Percentiles rank a stretch among this genome's conserved stretches.
These are phyloP conservation scores for Sporothrix pallida DNA, from an alignment of 2,329 filamentous ascomycete species.

Conservation along the genomic window DNA sequence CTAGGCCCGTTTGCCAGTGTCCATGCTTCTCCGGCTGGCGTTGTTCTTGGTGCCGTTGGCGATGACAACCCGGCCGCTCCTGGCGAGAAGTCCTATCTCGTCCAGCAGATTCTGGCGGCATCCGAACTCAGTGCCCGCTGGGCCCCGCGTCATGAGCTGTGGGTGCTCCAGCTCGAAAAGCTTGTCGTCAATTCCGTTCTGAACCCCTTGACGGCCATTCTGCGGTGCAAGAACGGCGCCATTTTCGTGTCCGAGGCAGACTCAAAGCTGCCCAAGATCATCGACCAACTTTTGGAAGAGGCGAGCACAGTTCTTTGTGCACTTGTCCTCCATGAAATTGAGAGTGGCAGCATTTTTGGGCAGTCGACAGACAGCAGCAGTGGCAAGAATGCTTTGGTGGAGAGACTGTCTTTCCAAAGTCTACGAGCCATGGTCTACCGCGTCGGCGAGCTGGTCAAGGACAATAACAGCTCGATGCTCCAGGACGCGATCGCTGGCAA, in stretches of 20 bases:
- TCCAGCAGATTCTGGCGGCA: slow-evolving; percentile 50
- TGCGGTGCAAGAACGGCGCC: slow-evolving; percentile 78
- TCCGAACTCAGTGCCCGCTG: slow-evolving; percentile 51
- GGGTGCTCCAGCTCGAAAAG: slow-evolving; percentile 79
- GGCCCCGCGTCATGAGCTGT: slow-evolving; percentile 54
- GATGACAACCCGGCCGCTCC: background rate
- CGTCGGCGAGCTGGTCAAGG: slow-evolving; percentile 55
- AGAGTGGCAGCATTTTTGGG: slow-evolving; percentile 49
- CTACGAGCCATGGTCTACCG: slow-evolving; percentile 55
- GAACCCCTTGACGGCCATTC: slow-evolving; percentile 82
- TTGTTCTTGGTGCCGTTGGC: slow-evolving; percentile 55
- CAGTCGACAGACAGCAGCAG: too few relatives aligned
- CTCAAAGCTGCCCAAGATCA: slow-evolving; percentile 50
- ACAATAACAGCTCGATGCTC: slow-evolving; percentile 67
- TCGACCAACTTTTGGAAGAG: slow-evolving; percentile 75
- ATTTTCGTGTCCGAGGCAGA: slow-evolving; percentile 58
- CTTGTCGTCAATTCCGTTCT: slow-evolving; percentile 79
- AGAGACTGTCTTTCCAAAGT: slow-evolving; percentile 52
- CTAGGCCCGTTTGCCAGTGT: slow-evolving; percentile 57
- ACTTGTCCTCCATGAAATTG: slow-evolving; percentile 65
- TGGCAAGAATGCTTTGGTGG: background rate
- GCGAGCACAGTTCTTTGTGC: slow-evolving; percentile 73
- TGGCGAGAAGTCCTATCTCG: slow-evolving; percentile 47
- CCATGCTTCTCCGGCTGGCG: slow-evolving; percentile 57
- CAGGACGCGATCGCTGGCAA: slow-evolving; percentile 61